These are phyloP conservation scores for Colletotrichum sublineola DNA, from an alignment of 2,329 filamentous ascomycete species.

Conservation along the genomic window DNA sequence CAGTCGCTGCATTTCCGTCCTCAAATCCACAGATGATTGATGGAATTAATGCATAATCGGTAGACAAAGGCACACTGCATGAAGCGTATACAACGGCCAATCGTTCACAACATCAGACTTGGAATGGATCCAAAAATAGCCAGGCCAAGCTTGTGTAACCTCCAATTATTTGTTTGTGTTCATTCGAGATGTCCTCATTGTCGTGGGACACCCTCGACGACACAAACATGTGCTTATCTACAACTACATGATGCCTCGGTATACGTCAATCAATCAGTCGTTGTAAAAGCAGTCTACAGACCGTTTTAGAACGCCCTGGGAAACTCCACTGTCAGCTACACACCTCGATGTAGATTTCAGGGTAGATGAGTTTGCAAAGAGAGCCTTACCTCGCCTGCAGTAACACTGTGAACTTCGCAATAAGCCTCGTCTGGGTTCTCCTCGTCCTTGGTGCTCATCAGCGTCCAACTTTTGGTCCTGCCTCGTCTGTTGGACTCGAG, in stretches of 20 bases:
- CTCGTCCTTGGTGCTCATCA: neutral
- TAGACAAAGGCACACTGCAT: neutral
- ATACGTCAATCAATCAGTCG: too few relatives aligned
- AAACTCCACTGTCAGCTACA: neutral
- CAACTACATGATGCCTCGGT: neutral
- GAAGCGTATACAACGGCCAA: too few relatives aligned
- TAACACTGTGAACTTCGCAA: constrained; percentile 5
- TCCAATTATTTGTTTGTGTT: neutral
- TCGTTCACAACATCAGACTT: too few relatives aligned
- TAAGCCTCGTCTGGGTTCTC: constrained; percentile 47
- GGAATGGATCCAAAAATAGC: neutral
- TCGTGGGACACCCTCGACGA: neutral
- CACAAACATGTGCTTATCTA: neutral
- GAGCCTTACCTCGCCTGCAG: neutral
- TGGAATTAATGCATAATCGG: neutral
- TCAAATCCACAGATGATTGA: neutral
- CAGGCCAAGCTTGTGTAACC: neutral
- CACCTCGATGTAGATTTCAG: neutral
- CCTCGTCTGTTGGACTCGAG: constrained; percentile 1
- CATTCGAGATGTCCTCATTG: neutral
- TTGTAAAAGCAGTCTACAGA: neutral
- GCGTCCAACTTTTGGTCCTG: neutral
- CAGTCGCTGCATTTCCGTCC: neutral
- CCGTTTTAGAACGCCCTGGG: neutral
- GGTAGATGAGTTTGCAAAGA: rapidly evolving